These are phyloP conservation scores for Saturnispora saitoi DNA, from an alignment of 805 yeast species.

Conservation along the genomic window DNA sequence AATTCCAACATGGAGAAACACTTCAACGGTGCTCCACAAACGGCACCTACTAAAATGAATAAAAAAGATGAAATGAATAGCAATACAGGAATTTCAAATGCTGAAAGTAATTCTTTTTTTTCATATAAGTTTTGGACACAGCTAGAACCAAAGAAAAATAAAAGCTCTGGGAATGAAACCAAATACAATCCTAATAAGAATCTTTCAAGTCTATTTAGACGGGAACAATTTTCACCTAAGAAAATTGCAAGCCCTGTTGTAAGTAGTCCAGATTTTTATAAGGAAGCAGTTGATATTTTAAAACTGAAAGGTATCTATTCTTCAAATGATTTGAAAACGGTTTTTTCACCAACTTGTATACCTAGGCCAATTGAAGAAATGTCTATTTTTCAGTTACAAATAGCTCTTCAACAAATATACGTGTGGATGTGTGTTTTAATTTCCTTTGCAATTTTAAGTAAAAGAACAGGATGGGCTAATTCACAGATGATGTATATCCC, in stretches of 20 bases:
- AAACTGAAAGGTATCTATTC: neutral
- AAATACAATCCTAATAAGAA: neutral
- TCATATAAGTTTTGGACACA: neutral
- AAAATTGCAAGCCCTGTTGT: neutral
- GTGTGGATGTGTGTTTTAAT: constrained; percentile 20
- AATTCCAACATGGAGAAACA: neutral
- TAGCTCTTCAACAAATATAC: constrained; percentile 17
- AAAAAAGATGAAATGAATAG: neutral
- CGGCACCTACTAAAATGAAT: neutral
- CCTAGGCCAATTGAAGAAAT: neutral
- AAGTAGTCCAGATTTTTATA: neutral
- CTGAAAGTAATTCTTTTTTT: neutral
- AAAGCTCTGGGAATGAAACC: neutral
- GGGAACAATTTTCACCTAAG: neutral
- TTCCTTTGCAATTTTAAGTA: constrained; percentile 19
- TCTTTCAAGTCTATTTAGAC: neutral
- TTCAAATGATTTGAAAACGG: neutral
- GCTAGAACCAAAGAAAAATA: neutral
- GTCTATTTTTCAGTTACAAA: constrained; percentile 1
- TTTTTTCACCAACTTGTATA: neutral
- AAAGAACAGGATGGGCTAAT: constrained; percentile 24
- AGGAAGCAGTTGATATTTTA: neutral
- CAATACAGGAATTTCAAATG: neutral
- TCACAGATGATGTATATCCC: constrained; percentile 21
- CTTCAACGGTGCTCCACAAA: neutral